Percentiles rank a stretch among this genome's conserved stretches.
Conservation (phyloP, 805 yeast species). For the Dipodascopsis uninucleata region DNA sequence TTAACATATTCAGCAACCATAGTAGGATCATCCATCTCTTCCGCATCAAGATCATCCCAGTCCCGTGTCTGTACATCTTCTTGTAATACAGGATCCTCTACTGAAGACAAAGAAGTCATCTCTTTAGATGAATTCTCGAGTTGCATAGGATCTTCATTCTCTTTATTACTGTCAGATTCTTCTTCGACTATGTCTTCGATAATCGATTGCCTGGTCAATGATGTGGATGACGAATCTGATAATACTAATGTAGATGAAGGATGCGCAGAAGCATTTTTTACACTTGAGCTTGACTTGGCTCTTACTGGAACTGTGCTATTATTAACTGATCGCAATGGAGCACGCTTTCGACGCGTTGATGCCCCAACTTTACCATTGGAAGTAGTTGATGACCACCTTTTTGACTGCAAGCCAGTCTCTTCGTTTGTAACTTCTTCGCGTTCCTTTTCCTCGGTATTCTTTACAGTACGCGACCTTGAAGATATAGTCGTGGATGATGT, state of each 20-base stretch:
- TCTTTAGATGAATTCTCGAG: not conserved
- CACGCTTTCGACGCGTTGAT: conserved; percentile 16
- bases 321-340: conserved; percentile 11
- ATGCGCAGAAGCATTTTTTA: too few species aligned
- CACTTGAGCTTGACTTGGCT: too few species aligned
- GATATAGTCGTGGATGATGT: conserved; percentile 10
- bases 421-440: not conserved
- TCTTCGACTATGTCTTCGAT: conserved; percentile 12
- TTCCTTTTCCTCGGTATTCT: not conserved
- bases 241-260: too few species aligned
- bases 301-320: too few species aligned
- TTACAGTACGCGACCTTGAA: conserved; percentile 16
- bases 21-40: conserved; percentile 45
- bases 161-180: conserved; percentile 20
- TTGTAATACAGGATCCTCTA: too few species aligned
- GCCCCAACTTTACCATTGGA: too few species aligned
- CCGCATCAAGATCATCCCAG: conserved; percentile 36
- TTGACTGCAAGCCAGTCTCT: conserved; percentile 7
- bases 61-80: conserved; percentile 8
- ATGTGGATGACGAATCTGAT: not conserved
- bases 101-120: not conserved
- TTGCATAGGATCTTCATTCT: conserved; percentile 22
- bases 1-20: conserved; percentile 92
- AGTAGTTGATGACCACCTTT: not conserved
- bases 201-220: not conserved